phyloP scores from a whole-genome alignment of 345 rosid species.

The Sisymbrium irio region DNA sequence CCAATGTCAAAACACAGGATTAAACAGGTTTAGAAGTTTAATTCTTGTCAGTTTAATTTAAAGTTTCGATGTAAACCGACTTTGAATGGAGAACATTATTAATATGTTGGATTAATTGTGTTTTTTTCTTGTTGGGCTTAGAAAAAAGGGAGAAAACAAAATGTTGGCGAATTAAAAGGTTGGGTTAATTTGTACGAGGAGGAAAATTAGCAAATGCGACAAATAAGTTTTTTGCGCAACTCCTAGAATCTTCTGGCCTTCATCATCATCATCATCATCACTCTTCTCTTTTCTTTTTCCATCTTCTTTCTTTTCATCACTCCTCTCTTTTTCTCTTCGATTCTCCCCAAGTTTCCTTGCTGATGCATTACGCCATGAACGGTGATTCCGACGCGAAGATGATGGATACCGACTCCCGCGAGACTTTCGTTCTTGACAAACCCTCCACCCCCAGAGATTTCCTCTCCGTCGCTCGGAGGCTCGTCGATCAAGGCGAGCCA shows the following conservation, averaged over 20 bases:
- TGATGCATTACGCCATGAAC: slow-evolving; percentile 45
- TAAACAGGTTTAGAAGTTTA: too few relatives aligned
- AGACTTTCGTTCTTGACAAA: slow-evolving; percentile 19
- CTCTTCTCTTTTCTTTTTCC: background rate
- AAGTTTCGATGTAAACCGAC: too few relatives aligned
- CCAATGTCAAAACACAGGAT: too few relatives aligned
- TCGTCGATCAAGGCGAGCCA: slow-evolving; percentile 73
- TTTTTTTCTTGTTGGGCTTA: too few relatives aligned
- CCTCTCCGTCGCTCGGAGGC: slow-evolving; percentile 65
- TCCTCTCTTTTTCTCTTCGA: background rate
- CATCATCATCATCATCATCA: background rate
- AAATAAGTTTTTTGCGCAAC: background rate
- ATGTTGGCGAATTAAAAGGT: background rate
- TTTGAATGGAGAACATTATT: too few relatives aligned
- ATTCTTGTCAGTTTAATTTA: too few relatives aligned
- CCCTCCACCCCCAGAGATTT: slow-evolving; percentile 41
- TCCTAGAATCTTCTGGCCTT: slow-evolving; percentile 18
- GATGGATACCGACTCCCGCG: slow-evolving; percentile 45
- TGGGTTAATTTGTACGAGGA: background rate
- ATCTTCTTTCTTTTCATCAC: background rate
- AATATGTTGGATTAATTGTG: too few relatives aligned
- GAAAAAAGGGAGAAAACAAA: too few relatives aligned
- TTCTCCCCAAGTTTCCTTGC: background rate
- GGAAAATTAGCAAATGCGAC: background rate
- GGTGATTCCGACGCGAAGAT: slow-evolving; percentile 36